Percentiles rank a stretch among this genome's conserved stretches.
Conservation (phyloP, 2,329 filamentous ascomycete genomes). For the Apiospora marii region DNA sequence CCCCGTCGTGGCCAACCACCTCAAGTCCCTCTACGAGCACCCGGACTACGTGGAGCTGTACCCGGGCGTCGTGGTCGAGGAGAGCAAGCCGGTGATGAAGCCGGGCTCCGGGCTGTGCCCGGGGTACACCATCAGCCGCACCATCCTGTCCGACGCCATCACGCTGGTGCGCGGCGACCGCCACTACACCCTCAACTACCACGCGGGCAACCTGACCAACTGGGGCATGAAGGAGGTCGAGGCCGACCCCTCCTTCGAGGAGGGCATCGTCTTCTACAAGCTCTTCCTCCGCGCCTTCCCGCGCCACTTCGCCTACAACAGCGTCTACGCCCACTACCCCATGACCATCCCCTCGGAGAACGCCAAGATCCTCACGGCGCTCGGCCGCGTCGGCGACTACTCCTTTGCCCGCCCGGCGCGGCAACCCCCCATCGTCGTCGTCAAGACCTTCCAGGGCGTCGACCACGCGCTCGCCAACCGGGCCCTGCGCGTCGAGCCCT, state of each 20-base stretch:
- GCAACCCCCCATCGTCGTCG: background rate
- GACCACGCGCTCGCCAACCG: slow-evolving; percentile 14
- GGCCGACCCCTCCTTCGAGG: slow-evolving; percentile 64
- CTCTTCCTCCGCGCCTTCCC: slow-evolving; percentile 70
- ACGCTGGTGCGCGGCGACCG: slow-evolving; percentile 69
- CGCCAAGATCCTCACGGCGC: slow-evolving; percentile 25
- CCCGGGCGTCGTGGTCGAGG: slow-evolving; percentile 63
- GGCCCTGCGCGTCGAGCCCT: slow-evolving; percentile 14
- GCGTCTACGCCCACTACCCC: slow-evolving; percentile 27
- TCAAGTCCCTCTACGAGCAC: slow-evolving; percentile 56
- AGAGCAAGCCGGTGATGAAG: slow-evolving; percentile 58
- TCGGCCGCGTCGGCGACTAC: slow-evolving; percentile 23
- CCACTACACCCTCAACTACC: slow-evolving; percentile 70
- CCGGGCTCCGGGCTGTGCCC: slow-evolving; percentile 57
- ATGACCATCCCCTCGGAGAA: slow-evolving; percentile 26
- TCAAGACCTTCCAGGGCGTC: slow-evolving; percentile 16
- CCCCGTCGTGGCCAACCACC: slow-evolving; percentile 51
- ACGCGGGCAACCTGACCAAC: slow-evolving; percentile 68
- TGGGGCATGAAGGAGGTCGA: slow-evolving; percentile 69
- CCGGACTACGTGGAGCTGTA: slow-evolving; percentile 64
- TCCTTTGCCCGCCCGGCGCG: slow-evolving; percentile 16
- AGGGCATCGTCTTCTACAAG: slow-evolving; percentile 73
- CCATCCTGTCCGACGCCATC: slow-evolving; percentile 69
- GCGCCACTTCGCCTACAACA: slow-evolving; percentile 61
- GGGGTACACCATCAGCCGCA: slow-evolving; percentile 55